Evolutionary conservation across 2,329 filamentous ascomycete species (phyloP), one percentile per base, ranked within the genome.

Genomic region (Grosmannia huntii): DNA sequence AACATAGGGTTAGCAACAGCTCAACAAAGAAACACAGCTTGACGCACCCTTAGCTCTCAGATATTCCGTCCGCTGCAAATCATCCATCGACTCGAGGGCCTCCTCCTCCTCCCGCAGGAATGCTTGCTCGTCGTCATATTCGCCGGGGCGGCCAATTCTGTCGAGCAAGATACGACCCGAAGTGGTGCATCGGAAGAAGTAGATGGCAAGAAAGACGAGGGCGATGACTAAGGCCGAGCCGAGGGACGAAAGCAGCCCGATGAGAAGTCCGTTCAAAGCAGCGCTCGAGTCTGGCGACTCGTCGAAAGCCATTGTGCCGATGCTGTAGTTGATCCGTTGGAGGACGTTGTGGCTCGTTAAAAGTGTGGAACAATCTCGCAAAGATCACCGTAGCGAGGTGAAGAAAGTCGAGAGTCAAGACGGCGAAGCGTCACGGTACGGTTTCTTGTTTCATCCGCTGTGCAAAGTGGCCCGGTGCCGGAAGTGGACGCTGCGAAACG

Each of bases 81-180:
- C 94, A 69, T 96, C 91, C 94, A 99, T 99, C 59, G 82, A 81
- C 76, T 95, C 92, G 70, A 99, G 75, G 60, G 94, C 94, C 72
- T 96, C 90, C 41, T 89, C 90, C 81, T 99, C 94, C 71, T 97
- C 94, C 68, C 89, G 85, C 63, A 85, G 80, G 75, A 96, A 96
- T 12, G 90, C 89, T 74, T 97, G 92, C 71, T 97, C 94, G 73
- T 99, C 94, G 70, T 99, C 94, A 71, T 90, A 99, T 73, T 97
- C 94, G 66, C 94, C 94, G 0, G 94, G 94, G 60, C 92, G 81
- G 52, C 90, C 90, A 70, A 99, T 86, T 63, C 92, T 85, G 74
- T 99, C 94, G 65, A 99, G 81, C 62, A 97, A 83, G 68, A 99
- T 96, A 65, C 92, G 84, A 50, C 92, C 92, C 55, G 86, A 86